A percentile compares a stretch with the other conserved stretches of the same genome.
Evolutionary conservation across 768 basidiomycete species (phyloP).

Genomic region (Lactarius akahatsu): DNA sequence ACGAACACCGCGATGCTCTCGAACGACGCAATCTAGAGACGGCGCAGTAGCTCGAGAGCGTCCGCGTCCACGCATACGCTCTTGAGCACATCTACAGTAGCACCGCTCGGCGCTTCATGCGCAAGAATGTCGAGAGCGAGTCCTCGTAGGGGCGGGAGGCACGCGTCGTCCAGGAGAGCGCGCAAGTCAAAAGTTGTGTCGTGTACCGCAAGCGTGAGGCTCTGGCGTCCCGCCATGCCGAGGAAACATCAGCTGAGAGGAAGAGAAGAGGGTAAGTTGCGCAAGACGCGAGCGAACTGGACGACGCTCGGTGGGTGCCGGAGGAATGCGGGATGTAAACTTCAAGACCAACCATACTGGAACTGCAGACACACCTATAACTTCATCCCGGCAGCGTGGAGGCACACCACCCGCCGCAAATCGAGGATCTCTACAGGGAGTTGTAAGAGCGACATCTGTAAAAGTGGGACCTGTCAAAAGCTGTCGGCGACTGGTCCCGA

Average conservation of each 20-base stretch:
- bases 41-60: not conserved
- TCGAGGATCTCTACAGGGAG: constrained; percentile 20
- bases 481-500: too few relatives aligned
- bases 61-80: not conserved
- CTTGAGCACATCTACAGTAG: not conserved
- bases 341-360: constrained; percentile 6
- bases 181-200: too few relatives aligned
- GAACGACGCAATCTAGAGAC: not conserved
- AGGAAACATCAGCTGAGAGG: too few relatives aligned
- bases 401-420: too few relatives aligned
- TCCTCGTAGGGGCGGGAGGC: not conserved
- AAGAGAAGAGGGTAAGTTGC: not conserved
- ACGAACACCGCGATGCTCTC: constrained; percentile 10
- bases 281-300: constrained; percentile 9
- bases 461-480: too few relatives aligned
- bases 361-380: constrained; percentile 1
- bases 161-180: too few relatives aligned
- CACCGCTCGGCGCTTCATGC: not conserved
- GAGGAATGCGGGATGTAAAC: constrained; percentile 12
- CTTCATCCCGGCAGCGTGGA: too few relatives aligned
- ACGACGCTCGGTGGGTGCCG: constrained; percentile 10
- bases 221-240: too few relatives aligned
- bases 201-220: too few relatives aligned
- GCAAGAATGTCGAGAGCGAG: constrained; percentile 2
- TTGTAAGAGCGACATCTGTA: constrained; percentile 1